Conservation (phyloP, 176 grass and related monocot genomes). For the Triticum dicoccoides region DNA sequence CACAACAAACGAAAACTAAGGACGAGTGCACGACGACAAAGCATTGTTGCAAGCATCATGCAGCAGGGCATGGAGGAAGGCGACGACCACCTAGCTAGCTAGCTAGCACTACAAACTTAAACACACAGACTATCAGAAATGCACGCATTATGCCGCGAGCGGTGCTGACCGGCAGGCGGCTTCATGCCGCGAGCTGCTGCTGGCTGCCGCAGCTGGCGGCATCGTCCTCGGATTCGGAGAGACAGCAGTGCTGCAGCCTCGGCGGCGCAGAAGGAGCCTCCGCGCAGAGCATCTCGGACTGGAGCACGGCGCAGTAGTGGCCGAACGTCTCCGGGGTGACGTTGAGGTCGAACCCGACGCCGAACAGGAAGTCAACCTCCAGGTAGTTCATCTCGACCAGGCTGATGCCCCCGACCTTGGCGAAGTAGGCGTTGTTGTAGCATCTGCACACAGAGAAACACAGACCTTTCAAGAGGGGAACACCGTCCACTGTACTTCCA, state of each 20-base stretch:
- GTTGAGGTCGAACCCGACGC: constrained; percentile 51
- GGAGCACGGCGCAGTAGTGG: constrained; percentile 57
- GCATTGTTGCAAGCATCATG: neutral
- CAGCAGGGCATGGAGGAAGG: neutral
- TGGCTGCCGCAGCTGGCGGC: constrained; percentile 17
- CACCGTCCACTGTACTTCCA: neutral
- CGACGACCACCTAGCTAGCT: neutral
- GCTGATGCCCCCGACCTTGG: constrained; percentile 59
- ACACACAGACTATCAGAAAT: neutral
- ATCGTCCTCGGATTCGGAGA: constrained; percentile 51
- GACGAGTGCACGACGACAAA: constrained; percentile 21
- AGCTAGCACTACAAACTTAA: neutral
- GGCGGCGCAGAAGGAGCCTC: constrained; percentile 23
- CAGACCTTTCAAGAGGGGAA: too few relatives aligned
- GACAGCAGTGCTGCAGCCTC: constrained; percentile 48
- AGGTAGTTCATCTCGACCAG: constrained; percentile 67
- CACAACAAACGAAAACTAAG: constrained; percentile 13
- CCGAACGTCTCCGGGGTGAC: constrained; percentile 49
- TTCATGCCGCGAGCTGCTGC: constrained; percentile 52
- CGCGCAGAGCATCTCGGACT: constrained; percentile 33
- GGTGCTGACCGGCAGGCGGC: neutral
- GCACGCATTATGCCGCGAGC: neutral
- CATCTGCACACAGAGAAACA: constrained; percentile 23
- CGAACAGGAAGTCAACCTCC: constrained; percentile 59
- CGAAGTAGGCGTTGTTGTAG: constrained; percentile 60